phyloP scores from a whole-genome alignment of 2,329 filamentous ascomycete genomes.

The Epichloe bromicola region DNA sequence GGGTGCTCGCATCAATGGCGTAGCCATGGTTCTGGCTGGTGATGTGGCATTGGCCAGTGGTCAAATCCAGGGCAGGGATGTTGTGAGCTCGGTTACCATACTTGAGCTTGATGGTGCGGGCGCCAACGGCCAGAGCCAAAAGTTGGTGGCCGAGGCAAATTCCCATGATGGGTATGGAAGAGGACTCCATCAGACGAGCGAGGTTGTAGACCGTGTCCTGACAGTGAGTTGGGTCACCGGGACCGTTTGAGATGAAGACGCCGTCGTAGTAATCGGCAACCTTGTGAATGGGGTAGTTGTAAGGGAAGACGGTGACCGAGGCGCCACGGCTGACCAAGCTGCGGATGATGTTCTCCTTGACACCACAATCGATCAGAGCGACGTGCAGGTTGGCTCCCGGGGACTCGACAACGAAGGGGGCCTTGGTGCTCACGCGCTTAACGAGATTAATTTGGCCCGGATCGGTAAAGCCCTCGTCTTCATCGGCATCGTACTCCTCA shows the following conservation, averaged over 20 bases:
- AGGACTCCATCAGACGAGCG: constrained; percentile 77
- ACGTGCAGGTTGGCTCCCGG: constrained; percentile 76
- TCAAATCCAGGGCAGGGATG: constrained; percentile 88
- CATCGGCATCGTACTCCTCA: constrained; percentile 95
- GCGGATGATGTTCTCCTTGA: constrained; percentile 98
- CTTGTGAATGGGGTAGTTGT: constrained; percentile 96
- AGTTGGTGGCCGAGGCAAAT: constrained; percentile 98
- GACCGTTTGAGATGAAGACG: constrained; percentile 97
- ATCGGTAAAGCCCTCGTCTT: constrained; percentile 92
- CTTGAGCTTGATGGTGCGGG: constrained; percentile 91
- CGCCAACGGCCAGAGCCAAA: constrained; percentile 77
- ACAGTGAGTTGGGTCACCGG: constrained; percentile 95
- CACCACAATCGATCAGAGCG: constrained; percentile 92
- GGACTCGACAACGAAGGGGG: constrained; percentile 88
- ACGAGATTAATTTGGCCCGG: constrained; percentile 95
- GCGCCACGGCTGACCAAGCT: constrained; percentile 85
- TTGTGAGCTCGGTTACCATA: constrained; percentile 99
- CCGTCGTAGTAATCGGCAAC: constrained; percentile 95
- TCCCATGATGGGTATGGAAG: constrained; percentile 86
- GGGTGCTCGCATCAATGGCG: constrained; percentile 73
- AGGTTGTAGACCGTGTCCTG: constrained; percentile 90
- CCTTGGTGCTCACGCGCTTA: constrained; percentile 92
- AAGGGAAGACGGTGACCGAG: constrained; percentile 88
- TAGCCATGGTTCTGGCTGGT: constrained; percentile 98
- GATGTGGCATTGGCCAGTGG: constrained; percentile 95